Evolutionary conservation across 2,329 filamentous ascomycete genomes (phyloP).

Genomic region (Epichloe aotearoae): DNA sequence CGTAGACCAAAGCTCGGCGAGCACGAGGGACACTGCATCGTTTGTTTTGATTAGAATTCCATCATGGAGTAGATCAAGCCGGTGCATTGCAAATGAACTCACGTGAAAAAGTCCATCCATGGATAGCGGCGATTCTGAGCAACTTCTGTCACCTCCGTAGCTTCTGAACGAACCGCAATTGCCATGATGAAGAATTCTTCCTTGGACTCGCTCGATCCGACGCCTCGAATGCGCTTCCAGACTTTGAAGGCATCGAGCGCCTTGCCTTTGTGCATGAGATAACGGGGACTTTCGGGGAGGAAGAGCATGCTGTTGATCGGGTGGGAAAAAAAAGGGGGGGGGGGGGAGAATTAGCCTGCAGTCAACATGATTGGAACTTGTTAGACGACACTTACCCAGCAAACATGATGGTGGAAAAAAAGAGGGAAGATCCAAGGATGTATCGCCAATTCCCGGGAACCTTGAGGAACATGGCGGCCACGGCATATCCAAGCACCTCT

Average conservation of each 20-base stretch:
- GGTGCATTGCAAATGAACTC: constrained; percentile 2
- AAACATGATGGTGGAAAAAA: constrained; percentile 43
- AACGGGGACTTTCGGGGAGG: constrained; percentile 57
- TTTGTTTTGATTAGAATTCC: neutral
- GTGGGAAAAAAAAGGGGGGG: constrained; percentile 34
- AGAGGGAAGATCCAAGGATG: constrained; percentile 57
- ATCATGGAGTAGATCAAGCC: neutral
- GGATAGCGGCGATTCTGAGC: constrained; percentile 43
- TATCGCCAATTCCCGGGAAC: constrained; percentile 60
- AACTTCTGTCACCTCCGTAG: constrained; percentile 37
- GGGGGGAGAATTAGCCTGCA: neutral
- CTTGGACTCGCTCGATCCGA: constrained; percentile 39
- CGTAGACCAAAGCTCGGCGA: constrained; percentile 52
- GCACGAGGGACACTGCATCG: constrained; percentile 39
- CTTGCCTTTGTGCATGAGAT: constrained; percentile 52
- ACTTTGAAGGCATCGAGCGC: constrained; percentile 38
- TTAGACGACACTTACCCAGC: constrained; percentile 14
- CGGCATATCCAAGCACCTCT: constrained; percentile 59
- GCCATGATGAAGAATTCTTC: constrained; percentile 65
- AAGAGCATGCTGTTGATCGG: constrained; percentile 47
- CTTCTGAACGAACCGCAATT: constrained; percentile 42
- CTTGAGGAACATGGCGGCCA: constrained; percentile 60
- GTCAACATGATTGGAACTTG: neutral
- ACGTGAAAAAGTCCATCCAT: constrained; percentile 63
- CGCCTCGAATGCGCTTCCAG: constrained; percentile 60